These are phyloP conservation scores for Euphorbia celastroides DNA, from an alignment of 441 rosid species.

Conservation along the genomic window DNA sequence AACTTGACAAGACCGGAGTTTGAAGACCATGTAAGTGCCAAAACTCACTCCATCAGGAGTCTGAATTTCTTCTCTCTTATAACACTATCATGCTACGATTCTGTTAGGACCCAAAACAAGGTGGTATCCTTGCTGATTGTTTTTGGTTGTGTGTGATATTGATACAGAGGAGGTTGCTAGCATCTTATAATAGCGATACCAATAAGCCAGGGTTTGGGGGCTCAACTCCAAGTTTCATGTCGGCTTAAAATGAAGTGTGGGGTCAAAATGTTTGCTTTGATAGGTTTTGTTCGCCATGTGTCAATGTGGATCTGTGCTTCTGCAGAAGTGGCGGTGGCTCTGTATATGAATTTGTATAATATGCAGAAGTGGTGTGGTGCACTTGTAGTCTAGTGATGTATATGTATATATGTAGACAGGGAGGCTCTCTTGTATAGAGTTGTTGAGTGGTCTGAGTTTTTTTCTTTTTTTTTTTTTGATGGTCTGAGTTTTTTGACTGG, in stretches of 20 bases:
- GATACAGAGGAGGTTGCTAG: slow-evolving; percentile 51
- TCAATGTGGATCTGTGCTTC: neutral
- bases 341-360: neutral
- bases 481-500: too few relatives aligned
- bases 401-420: neutral
- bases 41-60: neutral
- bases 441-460: slow-evolving; percentile 16
- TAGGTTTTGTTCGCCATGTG: too few relatives aligned
- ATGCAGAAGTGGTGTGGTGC: too few relatives aligned
- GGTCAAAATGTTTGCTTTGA: neutral
- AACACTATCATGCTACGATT: neutral
- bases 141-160: neutral
- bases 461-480: slow-evolving; percentile 1
- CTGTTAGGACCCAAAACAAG: neutral
- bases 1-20: slow-evolving; percentile 81
- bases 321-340: neutral
- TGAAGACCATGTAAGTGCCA: slow-evolving; percentile 70
- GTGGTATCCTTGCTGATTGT: neutral
- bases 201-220: slow-evolving; percentile 20
- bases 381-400: neutral
- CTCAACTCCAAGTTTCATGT: slow-evolving; percentile 9
- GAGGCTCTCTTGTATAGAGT: slow-evolving; percentile 31
- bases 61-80: neutral
- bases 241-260: slow-evolving; percentile 25
- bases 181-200: slow-evolving; percentile 26